Conservation (phyloP, 2,329 filamentous ascomycete species). For the Cladosporium sp. region DNA sequence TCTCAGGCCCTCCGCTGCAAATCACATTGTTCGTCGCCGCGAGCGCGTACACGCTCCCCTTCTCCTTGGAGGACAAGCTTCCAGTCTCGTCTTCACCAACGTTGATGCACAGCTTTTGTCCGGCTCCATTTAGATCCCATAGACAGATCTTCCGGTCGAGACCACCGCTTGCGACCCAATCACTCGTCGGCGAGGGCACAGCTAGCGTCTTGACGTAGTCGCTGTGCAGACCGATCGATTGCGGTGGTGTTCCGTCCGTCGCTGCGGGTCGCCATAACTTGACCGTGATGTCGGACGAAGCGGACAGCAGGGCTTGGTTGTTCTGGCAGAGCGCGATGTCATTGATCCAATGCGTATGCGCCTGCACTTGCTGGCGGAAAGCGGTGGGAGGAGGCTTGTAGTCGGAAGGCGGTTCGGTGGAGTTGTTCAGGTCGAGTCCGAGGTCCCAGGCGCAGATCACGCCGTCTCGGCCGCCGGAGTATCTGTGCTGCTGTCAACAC, state of each 20-base stretch:
- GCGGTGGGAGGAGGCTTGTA: conserved; percentile 44
- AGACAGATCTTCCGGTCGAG: conserved; percentile 87
- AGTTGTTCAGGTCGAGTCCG: conserved; percentile 59
- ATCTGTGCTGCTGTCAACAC: conserved; percentile 52
- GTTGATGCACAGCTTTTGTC: conserved; percentile 83
- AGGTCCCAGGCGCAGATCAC: conserved; percentile 96
- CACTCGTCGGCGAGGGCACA: conserved; percentile 63
- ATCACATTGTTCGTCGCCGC: conserved; percentile 75
- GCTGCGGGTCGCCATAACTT: conserved; percentile 85
- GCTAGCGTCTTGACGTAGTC: conserved; percentile 97
- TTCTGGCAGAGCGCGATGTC: conserved; percentile 78
- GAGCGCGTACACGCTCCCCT: conserved; percentile 92
- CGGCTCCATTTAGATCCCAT: conserved; percentile 87
- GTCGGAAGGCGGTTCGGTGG: conserved; percentile 30
- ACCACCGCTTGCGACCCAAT: conserved; percentile 92
- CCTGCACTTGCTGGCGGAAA: conserved; percentile 63
- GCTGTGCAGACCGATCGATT: conserved; percentile 84
- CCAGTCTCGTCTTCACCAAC: conserved; percentile 75
- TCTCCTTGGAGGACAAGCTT: conserved; percentile 65
- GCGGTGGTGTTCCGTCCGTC: conserved; percentile 59
- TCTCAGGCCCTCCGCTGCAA: conserved; percentile 90
- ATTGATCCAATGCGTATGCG: conserved; percentile 96
- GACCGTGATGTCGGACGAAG: conserved; percentile 89
- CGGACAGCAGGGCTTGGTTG: conserved; percentile 77
- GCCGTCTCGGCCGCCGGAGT: conserved; percentile 92